Percentiles rank a stretch among this genome's conserved stretches.
Conservation (phyloP, 2,329 filamentous ascomycete species). For the Curvularia hawaiiensis region DNA sequence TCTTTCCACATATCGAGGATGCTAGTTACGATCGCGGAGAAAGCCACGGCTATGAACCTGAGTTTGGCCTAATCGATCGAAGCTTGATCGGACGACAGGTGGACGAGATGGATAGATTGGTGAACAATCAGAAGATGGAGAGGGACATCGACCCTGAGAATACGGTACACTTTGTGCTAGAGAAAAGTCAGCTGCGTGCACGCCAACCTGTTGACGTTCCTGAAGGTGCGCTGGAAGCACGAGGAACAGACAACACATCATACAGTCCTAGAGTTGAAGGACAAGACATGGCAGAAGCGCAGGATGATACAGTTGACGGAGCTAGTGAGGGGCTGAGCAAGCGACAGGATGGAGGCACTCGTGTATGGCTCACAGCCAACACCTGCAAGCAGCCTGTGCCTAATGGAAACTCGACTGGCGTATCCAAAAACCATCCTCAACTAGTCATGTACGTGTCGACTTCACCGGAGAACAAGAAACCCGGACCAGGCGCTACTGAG, state of each 20-base stretch:
- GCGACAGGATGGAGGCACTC: slow-evolving; percentile 38
- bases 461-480: slow-evolving; percentile 65
- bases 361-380: slow-evolving; percentile 82
- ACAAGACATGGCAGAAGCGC: background rate
- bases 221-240: slow-evolving; percentile 36
- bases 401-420: slow-evolving; percentile 54
- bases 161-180: slow-evolving; percentile 68
- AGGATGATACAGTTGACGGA: background rate
- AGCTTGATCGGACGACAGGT: slow-evolving; percentile 66
- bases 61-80: slow-evolving; percentile 66
- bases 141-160: slow-evolving; percentile 67
- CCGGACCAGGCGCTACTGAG: slow-evolving; percentile 63
- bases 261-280: background rate
- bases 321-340: slow-evolving; percentile 18
- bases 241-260: slow-evolving; percentile 19
- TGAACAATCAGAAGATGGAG: slow-evolving; percentile 68
- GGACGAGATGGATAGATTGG: slow-evolving; percentile 55
- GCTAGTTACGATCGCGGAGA: slow-evolving; percentile 38
- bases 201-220: slow-evolving; percentile 37
- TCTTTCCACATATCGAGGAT: slow-evolving; percentile 47
- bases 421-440: slow-evolving; percentile 59
- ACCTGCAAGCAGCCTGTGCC: slow-evolving; percentile 78
- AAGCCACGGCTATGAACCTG: slow-evolving; percentile 59
- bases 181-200: slow-evolving; percentile 59
- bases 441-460: slow-evolving; percentile 79